A percentile compares a stretch with the other conserved stretches of the same genome.
Evolutionary conservation across 352 stramenopile genomes (phyloP).

Genomic region (Pythium periplocum): DNA sequence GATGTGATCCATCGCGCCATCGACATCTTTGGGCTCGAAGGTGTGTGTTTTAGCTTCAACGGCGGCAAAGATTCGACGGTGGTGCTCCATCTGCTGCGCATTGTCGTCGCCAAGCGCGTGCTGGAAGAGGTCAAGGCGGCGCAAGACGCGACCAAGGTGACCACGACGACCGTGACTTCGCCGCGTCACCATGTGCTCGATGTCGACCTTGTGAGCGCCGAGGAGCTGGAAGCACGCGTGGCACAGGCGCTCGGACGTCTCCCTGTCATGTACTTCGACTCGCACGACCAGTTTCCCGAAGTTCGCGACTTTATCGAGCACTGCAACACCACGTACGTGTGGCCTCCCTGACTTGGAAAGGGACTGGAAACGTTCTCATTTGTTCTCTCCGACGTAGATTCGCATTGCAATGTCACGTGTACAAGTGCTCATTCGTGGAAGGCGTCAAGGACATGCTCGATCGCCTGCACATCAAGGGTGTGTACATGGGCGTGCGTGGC

Average conservation of each 20-base stretch:
- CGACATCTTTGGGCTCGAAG: conserved; percentile 74
- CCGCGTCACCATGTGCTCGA: conserved; percentile 52
- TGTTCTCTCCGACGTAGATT: conserved; percentile 18
- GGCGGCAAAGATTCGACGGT: conserved; percentile 92
- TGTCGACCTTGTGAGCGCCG: conserved; percentile 35
- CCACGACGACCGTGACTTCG: conserved; percentile 48
- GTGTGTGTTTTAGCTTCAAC: conserved; percentile 90
- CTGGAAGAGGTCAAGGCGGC: conserved; percentile 31
- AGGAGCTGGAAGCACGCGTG: conserved; percentile 49
- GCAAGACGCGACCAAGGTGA: conserved; percentile 1
- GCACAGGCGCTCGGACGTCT: conserved; percentile 39
- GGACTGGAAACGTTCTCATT: too few species aligned
- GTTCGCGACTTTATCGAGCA: conserved; percentile 86
- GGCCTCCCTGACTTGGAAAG: too few species aligned
- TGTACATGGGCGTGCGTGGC: conserved; percentile 88
- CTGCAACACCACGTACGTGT: conserved; percentile 42
- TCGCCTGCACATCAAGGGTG: conserved; percentile 79
- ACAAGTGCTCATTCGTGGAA: conserved; percentile 89
- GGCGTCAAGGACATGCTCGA: conserved; percentile 90
- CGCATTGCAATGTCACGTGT: conserved; percentile 60
- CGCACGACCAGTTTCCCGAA: conserved; percentile 92
- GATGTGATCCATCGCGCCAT: conserved; percentile 73
- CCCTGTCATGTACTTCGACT: conserved; percentile 96
- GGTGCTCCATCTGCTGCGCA: conserved; percentile 86
- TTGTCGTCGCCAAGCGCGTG: conserved; percentile 72